Conservation (phyloP, 139 green algal genomes). For the Chloropicon primus region DNA sequence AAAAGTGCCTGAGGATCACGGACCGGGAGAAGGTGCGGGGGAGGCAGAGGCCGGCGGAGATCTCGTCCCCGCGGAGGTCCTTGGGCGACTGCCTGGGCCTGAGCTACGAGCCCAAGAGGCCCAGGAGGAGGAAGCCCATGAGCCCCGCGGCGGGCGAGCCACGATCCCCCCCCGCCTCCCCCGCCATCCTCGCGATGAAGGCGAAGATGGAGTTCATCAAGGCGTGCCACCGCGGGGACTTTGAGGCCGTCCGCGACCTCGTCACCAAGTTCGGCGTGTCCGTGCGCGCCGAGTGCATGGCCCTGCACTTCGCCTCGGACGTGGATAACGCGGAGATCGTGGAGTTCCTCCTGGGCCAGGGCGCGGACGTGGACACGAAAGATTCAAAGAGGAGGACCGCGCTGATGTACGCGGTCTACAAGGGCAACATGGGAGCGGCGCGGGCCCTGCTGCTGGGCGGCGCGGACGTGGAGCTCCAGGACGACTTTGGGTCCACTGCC, state of each 20-base stretch:
- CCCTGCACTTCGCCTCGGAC: neutral
- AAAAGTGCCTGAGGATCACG: too few species aligned
- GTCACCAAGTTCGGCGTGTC: neutral
- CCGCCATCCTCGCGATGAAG: neutral
- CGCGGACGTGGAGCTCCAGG: neutral
- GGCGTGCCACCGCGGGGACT: neutral
- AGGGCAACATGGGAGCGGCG: neutral
- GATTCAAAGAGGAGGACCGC: neutral
- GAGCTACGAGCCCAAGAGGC: too few species aligned
- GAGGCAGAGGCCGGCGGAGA: too few species aligned
- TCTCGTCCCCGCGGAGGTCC: too few species aligned
- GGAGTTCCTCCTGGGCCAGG: neutral
- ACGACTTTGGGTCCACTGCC: neutral
- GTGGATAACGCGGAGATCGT: neutral
- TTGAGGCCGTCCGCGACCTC: neutral
- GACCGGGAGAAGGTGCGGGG: too few species aligned
- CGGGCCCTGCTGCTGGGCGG: neutral
- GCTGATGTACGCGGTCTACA: neutral
- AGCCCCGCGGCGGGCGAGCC: too few species aligned
- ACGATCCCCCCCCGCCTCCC: too few species aligned
- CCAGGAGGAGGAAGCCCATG: too few species aligned
- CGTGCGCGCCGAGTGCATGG: neutral
- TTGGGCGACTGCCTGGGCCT: too few species aligned
- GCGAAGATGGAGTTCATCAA: neutral
- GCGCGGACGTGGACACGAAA: neutral